Evolutionary conservation across 176 grass and related monocot genomes (phyloP), one percentile per base, ranked within the genome.

Genomic region (Oryza rufipogon): DNA sequence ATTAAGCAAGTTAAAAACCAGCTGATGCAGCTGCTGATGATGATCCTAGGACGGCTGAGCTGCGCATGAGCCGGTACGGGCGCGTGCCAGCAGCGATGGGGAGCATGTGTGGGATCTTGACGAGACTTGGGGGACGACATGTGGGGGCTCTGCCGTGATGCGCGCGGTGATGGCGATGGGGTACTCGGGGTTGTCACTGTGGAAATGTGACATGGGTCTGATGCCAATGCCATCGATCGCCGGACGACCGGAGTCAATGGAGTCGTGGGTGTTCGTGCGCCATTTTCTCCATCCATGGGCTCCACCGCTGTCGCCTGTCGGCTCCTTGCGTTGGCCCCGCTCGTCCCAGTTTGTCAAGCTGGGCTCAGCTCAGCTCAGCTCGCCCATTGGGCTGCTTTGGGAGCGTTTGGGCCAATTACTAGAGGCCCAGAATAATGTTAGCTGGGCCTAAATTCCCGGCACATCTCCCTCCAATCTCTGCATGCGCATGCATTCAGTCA

Each of bases 241-340:
- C 17, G 60, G 71, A 67, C 58, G 81, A 73, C 19, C 46, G 19
- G 68, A 67, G 67, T 90, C 80, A 87, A 68, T 39, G 5, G 17
- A 75, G 52, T 9, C 70, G 65, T 70, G 16, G 51, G 41, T 67
- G 61, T 30, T 42, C 71, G 71, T 52, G 82, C 77, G 64, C 41
- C 45, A 70, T 70, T 48, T 41, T 71, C 9, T 10, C 22, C 52
- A 1, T 70, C 77, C 51, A 64, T 38, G 71, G 71, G 71, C 42
- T 3, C 67, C 67, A 36, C n/a, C 11, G 13, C 8, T 76, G 71
- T 75, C 60, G 28, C n/a, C 58, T 63, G 58, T 63, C 58, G 58
- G 58, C 3, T 23, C 19, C 9, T 23, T 23, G 3, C 22, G 58
- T 23, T 61, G 30, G 30, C 30, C 30, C 30, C 30, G 20, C 58